These are phyloP conservation scores for Beta vulgaris DNA, from an alignment of 148 eudicot genomes.

Conservation along the genomic window DNA sequence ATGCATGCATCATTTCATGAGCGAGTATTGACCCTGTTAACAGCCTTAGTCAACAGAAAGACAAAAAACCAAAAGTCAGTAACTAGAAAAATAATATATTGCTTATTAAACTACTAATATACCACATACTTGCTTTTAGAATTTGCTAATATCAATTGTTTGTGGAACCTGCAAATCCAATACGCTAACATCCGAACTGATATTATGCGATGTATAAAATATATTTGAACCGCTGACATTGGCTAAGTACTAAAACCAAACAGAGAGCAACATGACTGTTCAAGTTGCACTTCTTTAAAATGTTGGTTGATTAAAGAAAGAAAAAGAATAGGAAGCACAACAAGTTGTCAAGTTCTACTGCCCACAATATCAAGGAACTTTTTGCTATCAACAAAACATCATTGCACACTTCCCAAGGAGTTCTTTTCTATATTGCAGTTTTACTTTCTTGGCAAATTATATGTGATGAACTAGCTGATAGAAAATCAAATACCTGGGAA, in stretches of 20 bases:
- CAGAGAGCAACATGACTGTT: background rate
- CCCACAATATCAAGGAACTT: background rate
- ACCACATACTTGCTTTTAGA: background rate
- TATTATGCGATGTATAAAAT: too few species aligned
- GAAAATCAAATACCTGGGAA: conserved; percentile 65
- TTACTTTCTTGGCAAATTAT: background rate
- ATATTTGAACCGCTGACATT: too few species aligned
- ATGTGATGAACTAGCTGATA: background rate
- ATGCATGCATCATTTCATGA: conserved; percentile 99
- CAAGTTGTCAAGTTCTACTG: background rate
- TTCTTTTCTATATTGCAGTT: too few species aligned
- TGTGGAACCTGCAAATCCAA: background rate
- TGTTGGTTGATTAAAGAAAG: background rate
- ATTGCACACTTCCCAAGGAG: background rate
- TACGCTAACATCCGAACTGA: background rate
- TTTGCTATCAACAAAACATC: background rate
- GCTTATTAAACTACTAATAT: background rate
- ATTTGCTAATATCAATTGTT: background rate
- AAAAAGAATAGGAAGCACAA: background rate
- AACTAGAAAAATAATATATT: too few species aligned
- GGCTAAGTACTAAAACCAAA: background rate
- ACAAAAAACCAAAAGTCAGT: background rate
- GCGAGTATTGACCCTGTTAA: conserved; percentile 97
- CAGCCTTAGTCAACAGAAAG: conserved; percentile 41
- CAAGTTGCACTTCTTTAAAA: background rate